Evolutionary conservation across 768 basidiomycete genomes (phyloP).

Genomic region (Agrocybe pediades): DNA sequence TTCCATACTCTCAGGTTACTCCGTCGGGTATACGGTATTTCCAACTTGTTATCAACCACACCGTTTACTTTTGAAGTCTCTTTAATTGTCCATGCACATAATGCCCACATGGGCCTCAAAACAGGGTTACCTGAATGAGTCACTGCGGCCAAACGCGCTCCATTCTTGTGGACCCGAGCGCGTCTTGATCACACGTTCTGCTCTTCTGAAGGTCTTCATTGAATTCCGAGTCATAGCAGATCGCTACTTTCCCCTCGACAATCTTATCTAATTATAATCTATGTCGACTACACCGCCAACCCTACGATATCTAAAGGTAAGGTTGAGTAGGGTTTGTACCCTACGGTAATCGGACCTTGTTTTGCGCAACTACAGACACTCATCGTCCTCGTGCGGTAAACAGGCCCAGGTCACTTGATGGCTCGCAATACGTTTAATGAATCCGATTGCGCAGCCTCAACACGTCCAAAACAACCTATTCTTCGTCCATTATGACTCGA

Average conservation of each 20-base stretch:
- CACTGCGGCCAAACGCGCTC: slow-evolving; percentile 3
- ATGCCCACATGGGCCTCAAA: neutral
- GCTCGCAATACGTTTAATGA: neutral
- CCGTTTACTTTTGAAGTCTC: neutral
- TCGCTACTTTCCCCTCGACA: neutral
- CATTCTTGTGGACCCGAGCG: too few species aligned
- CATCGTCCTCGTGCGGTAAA: neutral
- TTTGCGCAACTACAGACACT: neutral
- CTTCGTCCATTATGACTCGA: neutral
- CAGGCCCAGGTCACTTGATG: neutral
- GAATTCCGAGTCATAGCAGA: neutral
- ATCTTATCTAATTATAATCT: neutral
- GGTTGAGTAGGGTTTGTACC: neutral
- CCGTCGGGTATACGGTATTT: neutral
- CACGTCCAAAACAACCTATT: neutral
- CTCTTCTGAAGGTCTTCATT: neutral
- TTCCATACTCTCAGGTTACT: neutral
- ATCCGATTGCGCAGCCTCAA: neutral
- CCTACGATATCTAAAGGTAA: neutral
- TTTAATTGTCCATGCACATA: neutral
- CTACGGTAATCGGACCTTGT: neutral
- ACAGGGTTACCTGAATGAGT: neutral
- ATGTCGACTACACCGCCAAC: neutral
- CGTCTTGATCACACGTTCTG: too few species aligned
- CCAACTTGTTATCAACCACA: neutral